Base-by-base conservation (phyloP, 352 stramenopile genomes). In the Globisporangium solare region DNA sequence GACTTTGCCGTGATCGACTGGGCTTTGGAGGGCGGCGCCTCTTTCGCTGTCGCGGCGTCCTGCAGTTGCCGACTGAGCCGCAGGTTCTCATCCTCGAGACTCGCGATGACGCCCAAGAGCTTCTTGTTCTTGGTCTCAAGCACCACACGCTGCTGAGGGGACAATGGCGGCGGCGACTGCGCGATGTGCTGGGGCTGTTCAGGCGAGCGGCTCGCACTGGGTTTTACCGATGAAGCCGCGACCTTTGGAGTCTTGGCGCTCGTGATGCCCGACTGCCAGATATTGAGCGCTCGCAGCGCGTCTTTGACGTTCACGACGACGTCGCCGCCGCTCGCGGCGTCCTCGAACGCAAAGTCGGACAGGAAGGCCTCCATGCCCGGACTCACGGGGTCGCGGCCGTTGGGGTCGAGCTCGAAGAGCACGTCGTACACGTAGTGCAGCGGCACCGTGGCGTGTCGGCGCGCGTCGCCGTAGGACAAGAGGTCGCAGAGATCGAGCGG, bases 281-380 rank as follows among this genome's bases (percentile, higher is more conserved):
- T 83, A 58, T 86, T 62, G 6, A 89, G 71, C 31, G 79, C 64
- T 40, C 76, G 54, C 24, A 89, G 48, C 15, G 70, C 74, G n/a
- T 80, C 72, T 39, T 76, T 72, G 22, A 89, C 71, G 41, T 84
- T 70, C 3, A 89, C 66, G 14, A 79, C 48, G 21, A 86, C 75
- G 56, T 78, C 54, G 1, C n/a, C 8, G 2, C 11, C 15, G 17
- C 66, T 70, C 6, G 55, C 48, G 3, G 48, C 39, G 22, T 67
- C 35, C 45, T 78, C 67, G 14, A 58, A 74, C 1, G 76, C 68
- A 52, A 79, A 86, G 5, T 74, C 54, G 24, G 77, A 89, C 37
- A 89, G 63, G 13, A 58, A 52, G 51, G 66, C 72, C 65, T 86
- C 76, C 79, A 89, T 89, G 13, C 61, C 62, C 2, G 80, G 66